Percentiles rank a stretch among this genome's conserved stretches.
phyloP scores from a whole-genome alignment of 768 basidiomycete genomes.

The Pulveroboletus sp. region DNA sequence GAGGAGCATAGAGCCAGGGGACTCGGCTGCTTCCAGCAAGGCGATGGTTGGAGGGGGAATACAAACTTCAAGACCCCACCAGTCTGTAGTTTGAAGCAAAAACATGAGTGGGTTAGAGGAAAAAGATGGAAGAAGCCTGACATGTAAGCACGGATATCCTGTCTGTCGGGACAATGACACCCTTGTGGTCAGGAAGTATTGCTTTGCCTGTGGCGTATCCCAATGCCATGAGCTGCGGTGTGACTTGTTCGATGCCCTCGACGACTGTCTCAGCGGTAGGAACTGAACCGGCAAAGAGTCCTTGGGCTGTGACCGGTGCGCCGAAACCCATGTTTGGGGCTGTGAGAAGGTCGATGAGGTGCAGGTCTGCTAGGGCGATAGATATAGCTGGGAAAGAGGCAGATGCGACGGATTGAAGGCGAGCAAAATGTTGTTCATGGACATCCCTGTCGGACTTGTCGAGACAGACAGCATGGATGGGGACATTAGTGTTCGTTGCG shows the following conservation, averaged over 20 bases:
- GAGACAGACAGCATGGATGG: constrained; percentile 78
- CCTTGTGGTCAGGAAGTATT: constrained; percentile 62
- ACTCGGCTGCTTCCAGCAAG: constrained; percentile 62
- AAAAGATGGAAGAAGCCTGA: constrained; percentile 34
- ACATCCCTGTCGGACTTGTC: constrained; percentile 58
- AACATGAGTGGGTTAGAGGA: constrained; percentile 3
- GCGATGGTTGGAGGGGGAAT: constrained; percentile 67
- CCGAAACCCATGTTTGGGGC: constrained; percentile 68
- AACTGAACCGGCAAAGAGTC: constrained; percentile 67
- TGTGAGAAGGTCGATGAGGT: constrained; percentile 54
- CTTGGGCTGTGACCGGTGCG: constrained; percentile 61
- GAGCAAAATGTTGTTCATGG: constrained; percentile 54
- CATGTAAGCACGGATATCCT: constrained; percentile 77
- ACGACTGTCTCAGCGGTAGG: constrained; percentile 72
- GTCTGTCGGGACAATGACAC: constrained; percentile 68
- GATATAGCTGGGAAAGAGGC: constrained; percentile 49
- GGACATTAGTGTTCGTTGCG: constrained; percentile 28
- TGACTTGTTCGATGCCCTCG: constrained; percentile 63
- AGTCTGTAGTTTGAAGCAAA: constrained; percentile 45
- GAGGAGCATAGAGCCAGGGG: constrained; percentile 48
- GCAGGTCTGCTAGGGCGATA: constrained; percentile 52
- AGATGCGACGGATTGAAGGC: constrained; percentile 43
- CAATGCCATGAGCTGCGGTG: constrained; percentile 71
- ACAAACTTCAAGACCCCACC: constrained; percentile 85
- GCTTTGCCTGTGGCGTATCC: constrained; percentile 71